Evolutionary conservation across 192 early-diverging fungal species (phyloP).

Genomic region (Rhizophagus clarus): DNA sequence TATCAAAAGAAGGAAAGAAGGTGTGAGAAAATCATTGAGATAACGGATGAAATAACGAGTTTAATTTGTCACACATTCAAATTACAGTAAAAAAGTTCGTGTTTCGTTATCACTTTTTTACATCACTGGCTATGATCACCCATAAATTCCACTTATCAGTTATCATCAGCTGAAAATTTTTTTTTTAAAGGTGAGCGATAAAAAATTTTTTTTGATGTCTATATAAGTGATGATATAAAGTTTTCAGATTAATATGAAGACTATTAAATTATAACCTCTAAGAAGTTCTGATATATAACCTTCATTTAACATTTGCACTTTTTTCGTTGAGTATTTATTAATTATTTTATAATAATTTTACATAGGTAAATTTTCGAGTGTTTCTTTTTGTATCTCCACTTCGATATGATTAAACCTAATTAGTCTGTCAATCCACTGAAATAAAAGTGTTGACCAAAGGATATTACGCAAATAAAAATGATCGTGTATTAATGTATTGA

Average conservation of each 20-base stretch:
- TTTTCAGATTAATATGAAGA: not conserved
- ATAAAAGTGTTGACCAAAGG: not conserved
- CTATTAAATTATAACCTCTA: not conserved
- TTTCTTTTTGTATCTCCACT: not conserved
- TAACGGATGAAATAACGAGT: not conserved
- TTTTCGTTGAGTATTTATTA: not conserved
- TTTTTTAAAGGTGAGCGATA: not conserved
- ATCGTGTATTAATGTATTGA: not conserved
- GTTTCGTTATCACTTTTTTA: not conserved
- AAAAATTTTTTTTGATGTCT: not conserved
- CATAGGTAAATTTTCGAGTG: not conserved
- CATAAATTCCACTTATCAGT: not conserved
- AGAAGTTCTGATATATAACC: conserved; percentile 2
- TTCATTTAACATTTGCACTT: not conserved
- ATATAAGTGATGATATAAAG: not conserved
- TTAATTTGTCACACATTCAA: not conserved
- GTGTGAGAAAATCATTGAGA: not conserved
- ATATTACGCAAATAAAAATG: not conserved
- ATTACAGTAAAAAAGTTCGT: not conserved
- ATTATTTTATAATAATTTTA: not conserved
- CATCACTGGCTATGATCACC: not conserved
- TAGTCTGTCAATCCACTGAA: conserved; percentile 10
- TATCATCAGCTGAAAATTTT: not conserved
- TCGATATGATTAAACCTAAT: not conserved
- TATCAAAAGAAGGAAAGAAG: not conserved